These are phyloP conservation scores for Avicennia marina DNA, from an alignment of 257 asterid species.

Conservation along the genomic window DNA sequence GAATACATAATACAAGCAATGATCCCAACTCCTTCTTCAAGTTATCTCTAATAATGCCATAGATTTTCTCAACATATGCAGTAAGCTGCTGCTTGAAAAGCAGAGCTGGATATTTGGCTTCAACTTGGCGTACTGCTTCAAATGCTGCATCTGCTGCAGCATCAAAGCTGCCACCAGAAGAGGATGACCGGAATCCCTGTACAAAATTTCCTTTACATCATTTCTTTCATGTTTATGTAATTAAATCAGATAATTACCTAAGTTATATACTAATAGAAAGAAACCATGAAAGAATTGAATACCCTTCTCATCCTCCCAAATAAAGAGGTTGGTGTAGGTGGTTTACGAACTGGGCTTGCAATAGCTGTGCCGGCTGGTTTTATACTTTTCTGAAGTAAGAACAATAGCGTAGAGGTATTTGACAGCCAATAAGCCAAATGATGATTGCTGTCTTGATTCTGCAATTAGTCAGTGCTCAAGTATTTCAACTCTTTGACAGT, in stretches of 20 bases:
- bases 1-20: constrained; percentile 71
- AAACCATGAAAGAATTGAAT: constrained; percentile 16
- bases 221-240: too few relatives aligned
- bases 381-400: constrained; percentile 86
- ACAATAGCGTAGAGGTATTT: constrained; percentile 87
- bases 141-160: constrained; percentile 79
- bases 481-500: not conserved
- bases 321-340: constrained; percentile 80
- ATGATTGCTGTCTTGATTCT: constrained; percentile 86
- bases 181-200: constrained; percentile 96
- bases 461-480: constrained; percentile 23
- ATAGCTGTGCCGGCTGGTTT: constrained; percentile 86
- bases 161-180: constrained; percentile 67
- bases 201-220: constrained; percentile 7
- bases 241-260: not conserved
- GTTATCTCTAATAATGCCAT: constrained; percentile 91
- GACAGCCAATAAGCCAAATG: constrained; percentile 98
- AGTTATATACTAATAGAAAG: not conserved
- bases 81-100: constrained; percentile 98
- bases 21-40: constrained; percentile 76
- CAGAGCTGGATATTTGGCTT: constrained; percentile 90
- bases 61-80: constrained; percentile 92
- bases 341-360: constrained; percentile 72
- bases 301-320: constrained; percentile 99
- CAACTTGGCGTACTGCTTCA: constrained; percentile 85